A percentile compares a stretch with the other conserved stretches of the same genome.
Conservation (phyloP, 495 filamentous ascomycete genomes). For the Aspergillus coremiiformis region DNA sequence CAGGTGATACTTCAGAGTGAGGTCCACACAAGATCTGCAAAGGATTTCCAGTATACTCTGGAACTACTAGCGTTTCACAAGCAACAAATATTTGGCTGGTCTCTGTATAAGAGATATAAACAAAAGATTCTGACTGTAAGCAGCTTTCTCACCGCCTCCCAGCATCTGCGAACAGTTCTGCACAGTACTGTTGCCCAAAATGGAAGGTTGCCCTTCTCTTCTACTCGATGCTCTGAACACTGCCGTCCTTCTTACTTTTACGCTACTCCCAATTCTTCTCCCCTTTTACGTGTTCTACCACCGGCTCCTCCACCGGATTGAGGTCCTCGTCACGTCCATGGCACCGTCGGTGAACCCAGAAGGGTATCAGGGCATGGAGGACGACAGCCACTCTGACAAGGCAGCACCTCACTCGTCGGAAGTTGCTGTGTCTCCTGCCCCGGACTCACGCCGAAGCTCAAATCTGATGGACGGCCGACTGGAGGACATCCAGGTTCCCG, state of each 20-base stretch:
- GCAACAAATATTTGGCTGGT: background rate
- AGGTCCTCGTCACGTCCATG: background rate
- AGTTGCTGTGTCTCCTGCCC: background rate
- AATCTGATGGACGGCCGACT: slow-evolving; percentile 8
- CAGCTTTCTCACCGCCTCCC: background rate
- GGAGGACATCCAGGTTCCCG: slow-evolving; percentile 10
- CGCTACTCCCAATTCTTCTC: background rate
- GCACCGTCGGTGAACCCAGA: background rate
- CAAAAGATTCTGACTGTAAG: background rate
- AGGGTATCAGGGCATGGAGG: background rate
- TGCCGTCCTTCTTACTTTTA: background rate
- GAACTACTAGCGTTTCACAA: too few relatives aligned
- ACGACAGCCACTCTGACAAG: background rate
- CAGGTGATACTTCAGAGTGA: too few relatives aligned
- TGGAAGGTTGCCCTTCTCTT: slow-evolving; percentile 4
- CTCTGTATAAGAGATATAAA: background rate
- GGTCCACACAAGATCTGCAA: too few relatives aligned
- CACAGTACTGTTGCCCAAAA: slow-evolving; percentile 3
- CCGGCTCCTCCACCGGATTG: background rate
- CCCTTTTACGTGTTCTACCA: background rate
- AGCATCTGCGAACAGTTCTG: background rate
- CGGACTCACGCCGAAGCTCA: background rate
- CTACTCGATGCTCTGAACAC: background rate
- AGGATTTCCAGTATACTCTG: too few relatives aligned
- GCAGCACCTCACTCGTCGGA: background rate